Percentiles rank a stretch among this genome's conserved stretches.
phyloP scores from a whole-genome alignment of 106 monocot species.

The Dioscorea alata region DNA sequence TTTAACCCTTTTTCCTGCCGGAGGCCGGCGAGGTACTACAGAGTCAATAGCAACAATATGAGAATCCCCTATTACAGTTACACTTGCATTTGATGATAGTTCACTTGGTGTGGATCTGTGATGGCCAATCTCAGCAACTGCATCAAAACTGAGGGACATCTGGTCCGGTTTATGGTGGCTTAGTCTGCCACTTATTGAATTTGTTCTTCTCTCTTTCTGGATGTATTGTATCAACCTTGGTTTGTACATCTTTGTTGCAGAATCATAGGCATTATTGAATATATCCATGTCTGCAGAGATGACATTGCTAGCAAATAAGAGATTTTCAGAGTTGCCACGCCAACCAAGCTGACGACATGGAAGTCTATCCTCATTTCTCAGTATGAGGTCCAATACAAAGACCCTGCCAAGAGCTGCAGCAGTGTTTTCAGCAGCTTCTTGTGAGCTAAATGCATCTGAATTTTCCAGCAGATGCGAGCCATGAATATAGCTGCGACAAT shows the following conservation, averaged over 20 bases:
- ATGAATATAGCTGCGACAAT: slow-evolving; percentile 68
- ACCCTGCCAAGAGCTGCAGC: slow-evolving; percentile 68
- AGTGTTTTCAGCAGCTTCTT: slow-evolving; percentile 41
- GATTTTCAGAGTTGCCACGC: slow-evolving; percentile 88
- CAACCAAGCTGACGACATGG: slow-evolving; percentile 79
- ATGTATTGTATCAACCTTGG: slow-evolving; percentile 17
- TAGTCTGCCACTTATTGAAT: slow-evolving; percentile 30
- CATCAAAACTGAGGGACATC: slow-evolving; percentile 15
- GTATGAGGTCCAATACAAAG: slow-evolving; percentile 71
- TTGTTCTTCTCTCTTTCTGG: slow-evolving; percentile 45
- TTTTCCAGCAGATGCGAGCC: slow-evolving; percentile 74
- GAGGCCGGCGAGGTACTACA: slow-evolving; percentile 86
- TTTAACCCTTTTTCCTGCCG: slow-evolving; percentile 67
- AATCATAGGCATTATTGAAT: slow-evolving; percentile 25
- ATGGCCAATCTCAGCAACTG: not conserved
- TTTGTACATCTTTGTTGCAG: slow-evolving; percentile 13
- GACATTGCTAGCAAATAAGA: slow-evolving; percentile 42
- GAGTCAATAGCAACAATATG: slow-evolving; percentile 78
- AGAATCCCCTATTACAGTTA: slow-evolving; percentile 18
- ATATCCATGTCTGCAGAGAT: slow-evolving; percentile 23
- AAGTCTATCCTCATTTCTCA: slow-evolving; percentile 90
- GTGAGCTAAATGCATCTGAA: slow-evolving; percentile 53
- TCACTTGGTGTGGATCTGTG: slow-evolving; percentile 3
- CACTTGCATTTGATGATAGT: slow-evolving; percentile 5
- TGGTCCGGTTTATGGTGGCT: slow-evolving; percentile 6